Conservation (phyloP, 805 yeast species). For the Ogataea ramenticola region DNA sequence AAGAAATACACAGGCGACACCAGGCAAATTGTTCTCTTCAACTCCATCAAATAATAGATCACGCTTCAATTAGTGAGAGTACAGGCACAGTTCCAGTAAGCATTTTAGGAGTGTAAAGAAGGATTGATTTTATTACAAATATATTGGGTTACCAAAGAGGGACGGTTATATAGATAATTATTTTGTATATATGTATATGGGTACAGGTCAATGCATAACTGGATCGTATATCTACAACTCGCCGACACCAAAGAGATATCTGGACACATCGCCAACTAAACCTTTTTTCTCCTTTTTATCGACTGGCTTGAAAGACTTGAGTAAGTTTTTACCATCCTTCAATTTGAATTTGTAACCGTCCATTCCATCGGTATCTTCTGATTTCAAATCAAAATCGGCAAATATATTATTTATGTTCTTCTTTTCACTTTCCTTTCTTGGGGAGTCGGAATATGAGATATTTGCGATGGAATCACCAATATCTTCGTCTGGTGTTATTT, state of each 20-base stretch:
- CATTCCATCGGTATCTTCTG: slow-evolving; percentile 4
- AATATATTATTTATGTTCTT: slow-evolving; percentile 9
- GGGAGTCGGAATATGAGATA: slow-evolving; percentile 6
- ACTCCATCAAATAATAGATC: neutral
- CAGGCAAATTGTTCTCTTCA: neutral
- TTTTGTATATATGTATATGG: no score
- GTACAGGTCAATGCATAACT: neutral
- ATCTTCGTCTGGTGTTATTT: slow-evolving; percentile 37
- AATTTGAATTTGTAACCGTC: slow-evolving; percentile 21
- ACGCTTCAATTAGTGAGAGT: neutral
- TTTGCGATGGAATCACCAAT: slow-evolving; percentile 33
- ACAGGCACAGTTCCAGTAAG: no score
- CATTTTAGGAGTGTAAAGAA: no score
- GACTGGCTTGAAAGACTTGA: slow-evolving; percentile 16
- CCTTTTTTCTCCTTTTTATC: slow-evolving; percentile 10
- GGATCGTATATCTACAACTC: slow-evolving; percentile 5
- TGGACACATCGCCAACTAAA: slow-evolving; percentile 8
- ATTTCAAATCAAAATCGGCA: slow-evolving; percentile 4
- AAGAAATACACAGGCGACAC: neutral
- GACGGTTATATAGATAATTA: no score
- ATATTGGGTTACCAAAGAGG: no score
- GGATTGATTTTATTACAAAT: no score
- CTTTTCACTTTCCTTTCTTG: slow-evolving; percentile 6
- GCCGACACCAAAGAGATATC: slow-evolving; percentile 14
- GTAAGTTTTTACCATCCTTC: slow-evolving; percentile 36